Evolutionary conservation across 1,284 basidiomycete species (phyloP).

Genomic region (Cryptococcus sp.): DNA sequence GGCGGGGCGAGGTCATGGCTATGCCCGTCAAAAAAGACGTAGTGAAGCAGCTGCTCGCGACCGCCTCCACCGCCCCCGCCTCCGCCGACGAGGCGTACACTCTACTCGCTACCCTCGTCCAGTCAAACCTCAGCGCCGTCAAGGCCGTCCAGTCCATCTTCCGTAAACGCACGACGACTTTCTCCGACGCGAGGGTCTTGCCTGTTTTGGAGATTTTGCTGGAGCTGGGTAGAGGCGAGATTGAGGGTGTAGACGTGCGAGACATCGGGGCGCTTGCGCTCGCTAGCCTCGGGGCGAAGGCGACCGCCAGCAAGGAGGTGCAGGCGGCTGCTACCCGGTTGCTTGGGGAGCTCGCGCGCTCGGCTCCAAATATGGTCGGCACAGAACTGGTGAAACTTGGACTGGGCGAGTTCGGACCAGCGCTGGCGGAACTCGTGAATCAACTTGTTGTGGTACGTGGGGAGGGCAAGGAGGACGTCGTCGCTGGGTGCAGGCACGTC

Average conservation of each 20-base stretch:
- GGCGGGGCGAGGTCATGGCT: neutral
- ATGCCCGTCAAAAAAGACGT: constrained; percentile 17
- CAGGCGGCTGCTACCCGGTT: constrained; percentile 5
- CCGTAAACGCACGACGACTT: constrained; percentile 2
- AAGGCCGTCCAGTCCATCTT: constrained; percentile 10
- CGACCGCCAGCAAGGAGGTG: neutral
- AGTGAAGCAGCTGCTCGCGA: constrained; percentile 13
- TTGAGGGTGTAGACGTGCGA: neutral
- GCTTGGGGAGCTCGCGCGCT: neutral
- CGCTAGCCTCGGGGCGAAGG: neutral
- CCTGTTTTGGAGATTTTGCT: constrained; percentile 14
- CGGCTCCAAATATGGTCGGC: neutral
- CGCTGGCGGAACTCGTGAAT: neutral
- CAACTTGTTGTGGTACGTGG: neutral
- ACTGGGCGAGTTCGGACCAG: neutral
- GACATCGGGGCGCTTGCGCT: constrained; percentile 2
- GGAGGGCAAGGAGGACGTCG: neutral
- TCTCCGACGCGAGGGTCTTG: constrained; percentile 19
- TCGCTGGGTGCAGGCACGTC: constrained; percentile 9
- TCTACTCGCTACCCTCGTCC: constrained; percentile 19
- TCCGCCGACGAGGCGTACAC: constrained; percentile 13
- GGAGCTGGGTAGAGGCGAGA: neutral
- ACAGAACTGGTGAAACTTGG: neutral
- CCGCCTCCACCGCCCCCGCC: neutral
- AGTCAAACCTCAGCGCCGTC: constrained; percentile 8